Conservation (phyloP, 805 yeast genomes). For the Yarrowia yakushimensis region DNA sequence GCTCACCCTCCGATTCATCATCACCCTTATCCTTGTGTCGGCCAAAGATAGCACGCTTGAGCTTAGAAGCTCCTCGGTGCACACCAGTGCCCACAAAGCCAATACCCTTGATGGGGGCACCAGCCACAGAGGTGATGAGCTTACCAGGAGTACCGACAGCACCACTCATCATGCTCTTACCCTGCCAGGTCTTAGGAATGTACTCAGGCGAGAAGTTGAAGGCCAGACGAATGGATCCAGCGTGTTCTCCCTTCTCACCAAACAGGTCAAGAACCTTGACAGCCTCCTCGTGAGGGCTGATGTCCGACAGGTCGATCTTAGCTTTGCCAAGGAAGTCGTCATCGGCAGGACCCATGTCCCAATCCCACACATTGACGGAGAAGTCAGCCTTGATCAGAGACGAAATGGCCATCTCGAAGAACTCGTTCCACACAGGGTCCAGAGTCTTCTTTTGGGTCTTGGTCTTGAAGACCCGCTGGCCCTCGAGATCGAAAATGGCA, state of each 20-base stretch:
- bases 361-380: conserved; percentile 64
- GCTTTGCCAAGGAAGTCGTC: conserved; percentile 80
- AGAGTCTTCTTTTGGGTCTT: conserved; percentile 81
- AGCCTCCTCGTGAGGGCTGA: conserved; percentile 55
- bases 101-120: conserved; percentile 50
- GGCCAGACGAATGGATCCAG: conserved; percentile 59
- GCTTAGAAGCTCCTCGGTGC: conserved; percentile 28
- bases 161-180: conserved; percentile 30
- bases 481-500: conserved; percentile 64
- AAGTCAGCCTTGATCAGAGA: conserved; percentile 62
- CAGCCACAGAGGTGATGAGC: conserved; percentile 47
- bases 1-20: background rate
- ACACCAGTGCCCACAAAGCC: conserved; percentile 49
- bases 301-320: conserved; percentile 51
- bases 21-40: conserved; percentile 32
- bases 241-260: conserved; percentile 43
- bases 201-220: conserved; percentile 69
- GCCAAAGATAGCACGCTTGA: conserved; percentile 27
- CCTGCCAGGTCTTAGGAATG: conserved; percentile 39
- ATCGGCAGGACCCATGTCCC: conserved; percentile 89
- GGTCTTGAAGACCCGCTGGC: conserved; percentile 63
- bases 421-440: conserved; percentile 87
- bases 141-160: conserved; percentile 39
- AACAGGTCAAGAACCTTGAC: conserved; percentile 51
- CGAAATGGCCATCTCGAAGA: conserved; percentile 50